Conservation (phyloP, 2,329 filamentous ascomycete species). For the Ilyonectria mors-panacis region DNA sequence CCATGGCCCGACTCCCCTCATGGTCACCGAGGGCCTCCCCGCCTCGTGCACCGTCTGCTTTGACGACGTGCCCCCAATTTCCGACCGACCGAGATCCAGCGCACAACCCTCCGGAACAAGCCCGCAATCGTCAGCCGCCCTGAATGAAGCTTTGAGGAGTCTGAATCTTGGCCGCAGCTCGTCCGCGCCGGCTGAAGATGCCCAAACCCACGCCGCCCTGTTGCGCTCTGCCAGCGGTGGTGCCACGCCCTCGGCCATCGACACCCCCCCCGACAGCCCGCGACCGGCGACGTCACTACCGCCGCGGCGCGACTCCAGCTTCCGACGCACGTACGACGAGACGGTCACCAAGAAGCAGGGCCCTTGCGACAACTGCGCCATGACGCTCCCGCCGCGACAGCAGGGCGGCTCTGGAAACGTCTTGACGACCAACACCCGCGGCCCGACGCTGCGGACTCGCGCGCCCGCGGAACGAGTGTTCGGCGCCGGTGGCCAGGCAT, state of each 20-base stretch:
- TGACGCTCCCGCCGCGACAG: slow-evolving; percentile 69
- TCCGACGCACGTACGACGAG: slow-evolving; percentile 75
- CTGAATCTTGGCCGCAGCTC: slow-evolving; percentile 63
- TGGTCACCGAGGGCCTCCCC: slow-evolving; percentile 78
- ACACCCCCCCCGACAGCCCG: slow-evolving; percentile 73
- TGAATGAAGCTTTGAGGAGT: slow-evolving; percentile 64
- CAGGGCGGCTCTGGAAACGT: slow-evolving; percentile 44
- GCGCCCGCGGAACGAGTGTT: slow-evolving; percentile 73
- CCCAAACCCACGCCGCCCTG: slow-evolving; percentile 58
- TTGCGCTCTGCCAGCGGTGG: slow-evolving; percentile 58
- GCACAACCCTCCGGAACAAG: slow-evolving; percentile 54
- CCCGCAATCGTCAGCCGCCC: slow-evolving; percentile 52
- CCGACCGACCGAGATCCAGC: slow-evolving; percentile 58
- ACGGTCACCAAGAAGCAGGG: slow-evolving; percentile 75
- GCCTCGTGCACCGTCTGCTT: slow-evolving; percentile 73
- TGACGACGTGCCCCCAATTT: slow-evolving; percentile 55
- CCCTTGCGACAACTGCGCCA: slow-evolving; percentile 78
- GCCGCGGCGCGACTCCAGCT: slow-evolving; percentile 70
- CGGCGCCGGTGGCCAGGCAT: slow-evolving; percentile 61
- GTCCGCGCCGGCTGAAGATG: slow-evolving; percentile 62
- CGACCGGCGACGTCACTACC: slow-evolving; percentile 57
- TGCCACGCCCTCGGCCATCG: slow-evolving; percentile 60
- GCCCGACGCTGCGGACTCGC: slow-evolving; percentile 72
- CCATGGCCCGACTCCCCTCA: slow-evolving; percentile 78
- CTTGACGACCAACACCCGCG: slow-evolving; percentile 57